phyloP scores from a whole-genome alignment of 495 filamentous ascomycete genomes.

The Tuber brumale region DNA sequence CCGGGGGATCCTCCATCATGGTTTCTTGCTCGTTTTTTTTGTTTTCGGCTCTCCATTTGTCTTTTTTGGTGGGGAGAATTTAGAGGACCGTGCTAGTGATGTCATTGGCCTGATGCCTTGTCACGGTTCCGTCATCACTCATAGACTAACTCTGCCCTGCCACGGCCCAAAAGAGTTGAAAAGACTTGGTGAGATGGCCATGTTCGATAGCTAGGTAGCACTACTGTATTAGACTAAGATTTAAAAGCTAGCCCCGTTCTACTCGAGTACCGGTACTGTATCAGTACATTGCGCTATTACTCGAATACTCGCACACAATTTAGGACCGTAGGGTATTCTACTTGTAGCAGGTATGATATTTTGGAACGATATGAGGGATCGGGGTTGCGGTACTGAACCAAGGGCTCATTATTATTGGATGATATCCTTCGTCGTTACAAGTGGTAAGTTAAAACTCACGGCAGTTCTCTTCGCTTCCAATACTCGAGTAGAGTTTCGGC shows the following conservation, averaged over 20 bases:
- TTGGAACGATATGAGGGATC: background rate
- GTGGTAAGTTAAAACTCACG: background rate
- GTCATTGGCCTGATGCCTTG: constrained; percentile 21
- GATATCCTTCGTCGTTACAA: background rate
- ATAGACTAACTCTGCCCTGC: background rate
- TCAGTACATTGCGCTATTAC: background rate
- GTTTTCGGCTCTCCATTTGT: background rate
- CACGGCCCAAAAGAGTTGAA: background rate
- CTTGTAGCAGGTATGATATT: background rate
- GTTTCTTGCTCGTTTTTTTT: background rate
- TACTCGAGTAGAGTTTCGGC: background rate
- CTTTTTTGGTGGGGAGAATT: background rate
- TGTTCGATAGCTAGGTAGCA: background rate
- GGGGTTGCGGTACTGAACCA: background rate
- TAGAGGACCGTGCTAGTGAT: constrained; percentile 14
- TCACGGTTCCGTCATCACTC: constrained; percentile 30
- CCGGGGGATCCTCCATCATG: background rate
- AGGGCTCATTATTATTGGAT: background rate
- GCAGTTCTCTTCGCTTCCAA: background rate
- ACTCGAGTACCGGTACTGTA: background rate
- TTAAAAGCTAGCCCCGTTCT: background rate
- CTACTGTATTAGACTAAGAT: background rate
- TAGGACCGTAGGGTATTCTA: background rate
- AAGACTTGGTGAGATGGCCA: background rate
- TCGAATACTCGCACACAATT: background rate